Base-by-base conservation (phyloP, 495 filamentous ascomycete genomes). In the Sordaria brevicollis region DNA sequence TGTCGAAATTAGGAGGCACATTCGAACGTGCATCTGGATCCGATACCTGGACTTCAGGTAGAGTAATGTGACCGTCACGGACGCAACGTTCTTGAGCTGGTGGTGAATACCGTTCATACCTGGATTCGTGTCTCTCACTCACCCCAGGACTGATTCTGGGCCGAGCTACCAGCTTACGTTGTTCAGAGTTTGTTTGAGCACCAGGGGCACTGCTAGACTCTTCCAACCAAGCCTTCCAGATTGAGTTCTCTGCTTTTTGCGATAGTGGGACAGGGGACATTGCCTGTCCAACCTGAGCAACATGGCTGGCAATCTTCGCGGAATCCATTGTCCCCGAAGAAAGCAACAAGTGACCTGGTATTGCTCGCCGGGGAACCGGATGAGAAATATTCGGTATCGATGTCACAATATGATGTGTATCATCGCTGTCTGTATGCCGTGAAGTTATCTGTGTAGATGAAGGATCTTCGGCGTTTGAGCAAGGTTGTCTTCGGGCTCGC, bases 141-240 rank as follows among this genome's bases (percentile, higher is more conserved):
- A 76, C 65, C 1, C 76, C 75, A 13, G 76, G 77, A 62, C 73
- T 79, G 33, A 77, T 39, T n/a, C 35, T 41, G 25, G 65, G 29
- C 35, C 65, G 49, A 7, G 13, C 25, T 25, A 62, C 25, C 49
- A 13, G 13, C 5, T 62, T 13, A 62, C 33, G 49, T 8, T 2
- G 49, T 31, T 62, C 25, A 33, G 25, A 13, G 13, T 62, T 62
- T 33, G 49, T 17, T 31, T 31, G 49, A 5, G 25, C 25, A 31
- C 49, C 49, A 33, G 25, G n/a, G 17, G 43, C 43, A 67, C 70
- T 70, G 67, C 66, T 74, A 10, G 72, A 49, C 8, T 65, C 35
- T n/a, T 35, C 43, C 5, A 76, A 65, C 77, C 76, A 79, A 5
- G 38, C 66, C 34, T 65, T 70, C 72, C 73, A 78, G 11, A 10